Conservation (phyloP, 371 early-diverging fungal species). For the Circinella minor region DNA sequence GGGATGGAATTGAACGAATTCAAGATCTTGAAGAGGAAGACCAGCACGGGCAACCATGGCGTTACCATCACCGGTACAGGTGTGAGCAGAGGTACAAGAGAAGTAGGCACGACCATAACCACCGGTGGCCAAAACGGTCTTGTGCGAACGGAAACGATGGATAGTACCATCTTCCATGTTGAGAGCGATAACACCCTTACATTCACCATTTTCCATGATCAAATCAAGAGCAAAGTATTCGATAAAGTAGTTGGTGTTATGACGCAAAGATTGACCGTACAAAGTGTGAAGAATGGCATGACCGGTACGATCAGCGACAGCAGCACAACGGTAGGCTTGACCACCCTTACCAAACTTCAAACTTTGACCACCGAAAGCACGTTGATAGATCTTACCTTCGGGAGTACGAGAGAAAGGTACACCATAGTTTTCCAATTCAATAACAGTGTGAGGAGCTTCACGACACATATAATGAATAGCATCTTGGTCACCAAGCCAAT, state of each 20-base stretch:
- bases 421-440: slow-evolving; percentile 98
- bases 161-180: slow-evolving; percentile 98
- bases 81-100: slow-evolving; percentile 98
- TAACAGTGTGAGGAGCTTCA: slow-evolving; percentile 95
- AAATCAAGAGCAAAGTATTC: slow-evolving; percentile 98
- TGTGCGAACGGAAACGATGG: slow-evolving; percentile 97
- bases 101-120: slow-evolving; percentile 99
- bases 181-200: slow-evolving; percentile 95
- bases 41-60: slow-evolving; percentile 94
- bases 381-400: slow-evolving; percentile 97
- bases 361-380: slow-evolving; percentile 97
- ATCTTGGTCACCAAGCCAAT: slow-evolving; percentile 99
- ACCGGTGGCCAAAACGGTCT: slow-evolving; percentile 97
- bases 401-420: slow-evolving; percentile 97
- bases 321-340: slow-evolving; percentile 97
- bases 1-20: slow-evolving; percentile 98
- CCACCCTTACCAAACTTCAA: slow-evolving; percentile 96
- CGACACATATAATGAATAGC: slow-evolving; percentile 99
- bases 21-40: slow-evolving; percentile 93
- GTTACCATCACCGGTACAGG: slow-evolving; percentile 98
- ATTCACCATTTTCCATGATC: slow-evolving; percentile 97
- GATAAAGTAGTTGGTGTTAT: slow-evolving; percentile 96
- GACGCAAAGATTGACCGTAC: slow-evolving; percentile 94
- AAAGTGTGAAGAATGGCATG: slow-evolving; percentile 97
- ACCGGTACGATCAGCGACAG: slow-evolving; percentile 99